A percentile compares a stretch with the other conserved stretches of the same genome.
phyloP scores from a whole-genome alignment of 306 rosid genomes.

The Pterocarpus macrocarpus region DNA sequence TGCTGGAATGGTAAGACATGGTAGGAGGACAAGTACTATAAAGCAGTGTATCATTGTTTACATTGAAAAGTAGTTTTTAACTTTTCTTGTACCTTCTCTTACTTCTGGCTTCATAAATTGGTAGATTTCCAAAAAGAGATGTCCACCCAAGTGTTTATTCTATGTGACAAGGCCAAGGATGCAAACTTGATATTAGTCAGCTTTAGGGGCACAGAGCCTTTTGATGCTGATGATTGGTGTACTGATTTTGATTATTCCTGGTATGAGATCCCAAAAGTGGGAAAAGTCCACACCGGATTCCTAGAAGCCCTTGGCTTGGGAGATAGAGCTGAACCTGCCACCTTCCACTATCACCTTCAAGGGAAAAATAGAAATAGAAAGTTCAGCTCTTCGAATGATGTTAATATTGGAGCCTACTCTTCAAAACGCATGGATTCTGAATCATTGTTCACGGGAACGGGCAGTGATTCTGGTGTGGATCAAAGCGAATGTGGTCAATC shows the following conservation, averaged over 20 bases:
- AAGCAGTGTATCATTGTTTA: background rate
- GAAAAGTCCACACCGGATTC: constrained; percentile 84
- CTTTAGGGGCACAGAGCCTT: constrained; percentile 85
- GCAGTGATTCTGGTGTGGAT: constrained; percentile 35
- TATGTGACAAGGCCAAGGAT: constrained; percentile 70
- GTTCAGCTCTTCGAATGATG: constrained; percentile 35
- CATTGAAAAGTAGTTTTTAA: constrained; percentile 30
- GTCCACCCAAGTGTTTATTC: constrained; percentile 67
- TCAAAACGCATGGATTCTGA: constrained; percentile 26
- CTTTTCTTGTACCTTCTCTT: background rate
- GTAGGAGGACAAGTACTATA: background rate
- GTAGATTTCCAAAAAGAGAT: constrained; percentile 65
- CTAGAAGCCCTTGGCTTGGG: constrained; percentile 87
- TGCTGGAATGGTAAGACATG: constrained; percentile 74
- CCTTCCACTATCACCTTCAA: constrained; percentile 58
- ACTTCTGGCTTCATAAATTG: constrained; percentile 13
- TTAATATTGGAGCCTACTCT: background rate
- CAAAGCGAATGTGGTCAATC: constrained; percentile 22
- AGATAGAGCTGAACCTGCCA: constrained; percentile 51
- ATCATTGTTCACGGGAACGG: constrained; percentile 27
- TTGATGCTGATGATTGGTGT: constrained; percentile 77
- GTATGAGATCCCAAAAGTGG: constrained; percentile 73
- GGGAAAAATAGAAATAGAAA: background rate
- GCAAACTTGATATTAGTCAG: constrained; percentile 76
- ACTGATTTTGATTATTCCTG: constrained; percentile 88